Conservation (phyloP, 176 grass and related monocot genomes). For the Calamus simplicifolius region DNA sequence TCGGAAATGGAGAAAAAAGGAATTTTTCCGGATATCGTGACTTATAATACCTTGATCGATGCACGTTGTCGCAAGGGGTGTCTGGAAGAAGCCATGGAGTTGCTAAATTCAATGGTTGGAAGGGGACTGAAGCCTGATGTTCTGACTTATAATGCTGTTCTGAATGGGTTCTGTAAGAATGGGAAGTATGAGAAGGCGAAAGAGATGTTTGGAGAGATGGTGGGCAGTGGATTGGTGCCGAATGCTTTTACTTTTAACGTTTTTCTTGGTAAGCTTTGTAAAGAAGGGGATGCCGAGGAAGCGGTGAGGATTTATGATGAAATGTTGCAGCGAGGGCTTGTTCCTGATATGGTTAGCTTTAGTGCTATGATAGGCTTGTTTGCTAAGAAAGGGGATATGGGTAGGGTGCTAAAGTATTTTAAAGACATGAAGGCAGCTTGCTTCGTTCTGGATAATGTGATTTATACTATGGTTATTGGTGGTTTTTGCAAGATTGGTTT, state of each 20-base stretch:
- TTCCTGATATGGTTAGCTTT: slow-evolving; percentile 83
- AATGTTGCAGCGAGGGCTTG: slow-evolving; percentile 31
- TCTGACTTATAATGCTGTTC: slow-evolving; percentile 48
- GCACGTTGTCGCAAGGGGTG: slow-evolving; percentile 45
- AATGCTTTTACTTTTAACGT: slow-evolving; percentile 72
- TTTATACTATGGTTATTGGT: slow-evolving; percentile 89
- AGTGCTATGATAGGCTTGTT: slow-evolving; percentile 74
- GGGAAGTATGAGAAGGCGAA: slow-evolving; percentile 37
- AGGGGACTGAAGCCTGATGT: slow-evolving; percentile 69
- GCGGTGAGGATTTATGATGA: slow-evolving; percentile 49
- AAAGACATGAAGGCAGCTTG: slow-evolving; percentile 51
- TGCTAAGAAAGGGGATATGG: slow-evolving; percentile 54
- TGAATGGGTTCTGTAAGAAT: slow-evolving; percentile 72
- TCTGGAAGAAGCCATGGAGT: slow-evolving; percentile 42
- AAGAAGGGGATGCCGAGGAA: slow-evolving; percentile 32
- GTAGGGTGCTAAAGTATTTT: slow-evolving; percentile 19
- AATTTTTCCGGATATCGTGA: slow-evolving; percentile 76
- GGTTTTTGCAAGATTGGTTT: slow-evolving; percentile 63
- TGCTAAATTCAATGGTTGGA: slow-evolving; percentile 43
- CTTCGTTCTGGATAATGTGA: slow-evolving; percentile 62
- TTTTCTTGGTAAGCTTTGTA: slow-evolving; percentile 58
- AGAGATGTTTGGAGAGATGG: slow-evolving; percentile 58
- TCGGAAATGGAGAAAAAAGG: slow-evolving; percentile 58
- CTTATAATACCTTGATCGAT: slow-evolving; percentile 76
- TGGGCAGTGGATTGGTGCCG: slow-evolving; percentile 16